phyloP scores from a whole-genome alignment of 495 filamentous ascomycete genomes.

The Aspergillus bridgeri region DNA sequence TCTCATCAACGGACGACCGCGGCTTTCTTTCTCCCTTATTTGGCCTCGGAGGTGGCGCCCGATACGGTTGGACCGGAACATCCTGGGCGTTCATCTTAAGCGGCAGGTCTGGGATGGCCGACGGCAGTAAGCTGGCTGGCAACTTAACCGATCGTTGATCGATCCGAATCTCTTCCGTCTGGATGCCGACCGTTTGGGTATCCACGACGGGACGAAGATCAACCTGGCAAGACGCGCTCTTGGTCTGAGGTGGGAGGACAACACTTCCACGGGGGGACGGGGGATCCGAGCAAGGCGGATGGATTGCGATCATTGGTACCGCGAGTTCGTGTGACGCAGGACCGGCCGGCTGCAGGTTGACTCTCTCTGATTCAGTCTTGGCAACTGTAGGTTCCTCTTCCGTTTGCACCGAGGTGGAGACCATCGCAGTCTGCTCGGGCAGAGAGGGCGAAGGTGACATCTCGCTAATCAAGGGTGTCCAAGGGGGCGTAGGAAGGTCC shows the following conservation, averaged over 20 bases:
- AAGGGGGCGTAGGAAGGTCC: constrained; percentile 63
- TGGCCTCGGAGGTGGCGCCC: constrained; percentile 32
- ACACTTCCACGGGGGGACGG: constrained; percentile 57
- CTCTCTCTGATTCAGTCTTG: constrained; percentile 14
- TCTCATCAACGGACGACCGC: constrained; percentile 17
- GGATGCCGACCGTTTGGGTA: constrained; percentile 56
- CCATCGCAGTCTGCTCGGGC: constrained; percentile 30
- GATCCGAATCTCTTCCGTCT: constrained; percentile 84
- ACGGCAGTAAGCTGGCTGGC: constrained; percentile 74
- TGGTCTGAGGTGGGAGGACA: constrained; percentile 62
- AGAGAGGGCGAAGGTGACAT: constrained; percentile 9
- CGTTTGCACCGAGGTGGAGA: constrained; percentile 72
- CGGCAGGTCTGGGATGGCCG: constrained; percentile 50
- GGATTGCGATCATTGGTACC: constrained; percentile 63
- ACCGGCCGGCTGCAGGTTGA: constrained; percentile 14
- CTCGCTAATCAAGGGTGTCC: constrained; percentile 56
- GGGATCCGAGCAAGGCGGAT: constrained; percentile 62
- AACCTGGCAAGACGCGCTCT: constrained; percentile 56
- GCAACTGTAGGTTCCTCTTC: constrained; percentile 21
- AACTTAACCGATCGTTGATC: constrained; percentile 71
- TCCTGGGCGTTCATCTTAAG: constrained; percentile 21
- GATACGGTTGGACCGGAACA: constrained; percentile 30
- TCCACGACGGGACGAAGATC: constrained; percentile 34
- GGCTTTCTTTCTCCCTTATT: constrained; percentile 24
- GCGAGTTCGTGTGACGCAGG: constrained; percentile 27